Evolutionary conservation across 768 basidiomycete species (phyloP), one percentile per base, ranked within the genome.

Genomic region (Leccinum longicurvipes): DNA sequence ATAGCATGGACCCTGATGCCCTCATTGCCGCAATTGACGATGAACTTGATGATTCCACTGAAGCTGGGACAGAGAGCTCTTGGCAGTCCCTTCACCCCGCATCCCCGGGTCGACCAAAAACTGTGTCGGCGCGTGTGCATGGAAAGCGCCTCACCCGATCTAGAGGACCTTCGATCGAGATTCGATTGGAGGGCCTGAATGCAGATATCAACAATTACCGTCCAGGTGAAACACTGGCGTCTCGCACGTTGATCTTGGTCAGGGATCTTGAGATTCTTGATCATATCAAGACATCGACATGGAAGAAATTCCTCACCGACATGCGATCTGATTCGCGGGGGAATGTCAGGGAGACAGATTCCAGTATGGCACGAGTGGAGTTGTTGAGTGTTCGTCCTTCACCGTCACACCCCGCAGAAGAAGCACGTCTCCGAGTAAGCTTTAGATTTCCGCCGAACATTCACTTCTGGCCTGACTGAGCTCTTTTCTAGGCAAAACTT

Each of bases 261-360:
- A 80, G 74, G 55, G 83, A 91, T 58, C 63, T 93, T 19, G 93
- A 97, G 71, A 97, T 98, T 56, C 75, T 98, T 50, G 97, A 99
- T 70, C 95, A 97, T 67, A 93, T 99, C 78, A 94, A 91, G 76
- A 95, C 94, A 0, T 98, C 94, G 9, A 98, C 97, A 0, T 99
- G 97, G 97, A 90, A 87, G 74, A 98, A 96, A 70, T 98, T 99
- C 70, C 74, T 99, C 56, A 95, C 93, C 4, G 84, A 85, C 52
- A 78, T 97, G 67, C 82, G 88, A 36, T 80, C 88, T 7, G 93
- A 96, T 73, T 85, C 90, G 15, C 82, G 83, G 53, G 96, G 96
- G 0, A 91, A 95, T 66, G 75, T 94, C 12, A 82, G 94, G 31
- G 93, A 97, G 73, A 93, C 91, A 5, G 91, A 84, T 48, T 95